Base-by-base conservation (phyloP, 305 asterid genomes). In the Petunia hybrid region DNA sequence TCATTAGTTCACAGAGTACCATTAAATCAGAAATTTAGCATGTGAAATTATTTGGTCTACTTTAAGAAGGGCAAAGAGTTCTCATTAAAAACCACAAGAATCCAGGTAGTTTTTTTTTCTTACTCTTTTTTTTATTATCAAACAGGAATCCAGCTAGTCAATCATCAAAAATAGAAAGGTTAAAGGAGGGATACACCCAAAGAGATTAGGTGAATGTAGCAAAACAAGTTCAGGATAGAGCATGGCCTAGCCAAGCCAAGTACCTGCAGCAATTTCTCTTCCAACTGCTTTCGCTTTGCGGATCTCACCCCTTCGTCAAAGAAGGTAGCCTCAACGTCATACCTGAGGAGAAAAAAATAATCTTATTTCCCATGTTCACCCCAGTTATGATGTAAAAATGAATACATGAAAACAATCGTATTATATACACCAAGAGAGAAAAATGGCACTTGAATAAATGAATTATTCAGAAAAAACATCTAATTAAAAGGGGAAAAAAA, bases 181-280 rank as follows among this genome's bases (percentile, higher is more conserved):
- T 71, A 31, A 12, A 46, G 62, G 45, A 35, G 78, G 61, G 31
- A 53, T 68, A 64, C 36, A 79, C 3, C 65, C 16, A 53, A 48
- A 79, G 51, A n/a, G 62, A 42, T 71, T 48, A 35, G 51, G 62
- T 12, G 35, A 5, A 71, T 48, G 62, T 12, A 71, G 45, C 48
- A 71, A 71, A 36, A 73, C 78, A 51, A 60, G 78, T 73, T 7
- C 13, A 73, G 38, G 78, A 73, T 45, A 51, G 63, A 13, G 13
- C 7, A 51, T 42, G 36, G 46, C 36, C 36, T 51, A 73, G 78
- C 63, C 76, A 70, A 77, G 83, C n/a, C n/a, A n/a, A n/a, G n/a
- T 91, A 86, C 89, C 84, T 81, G 86, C 77, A 89, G 83, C 81
- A 88, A 77, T 86, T 89, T 88, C 83, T 89, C 91, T 86, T 88